Evolutionary conservation across 352 stramenopile genomes (phyloP), one percentile per base, ranked within the genome.

Genomic region (Thalassiosira sp.): DNA sequence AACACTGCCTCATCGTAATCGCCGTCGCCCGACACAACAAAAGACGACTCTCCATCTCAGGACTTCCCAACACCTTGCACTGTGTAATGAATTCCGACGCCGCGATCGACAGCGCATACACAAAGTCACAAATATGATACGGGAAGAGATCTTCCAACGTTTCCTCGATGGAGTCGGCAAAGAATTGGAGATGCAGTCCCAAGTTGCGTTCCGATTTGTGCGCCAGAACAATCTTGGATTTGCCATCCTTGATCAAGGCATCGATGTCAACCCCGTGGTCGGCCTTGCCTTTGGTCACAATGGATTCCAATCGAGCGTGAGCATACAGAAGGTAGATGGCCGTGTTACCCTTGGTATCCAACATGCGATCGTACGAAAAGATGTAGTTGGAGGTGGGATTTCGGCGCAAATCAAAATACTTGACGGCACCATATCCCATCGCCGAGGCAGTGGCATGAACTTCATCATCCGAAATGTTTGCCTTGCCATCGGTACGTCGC

Each of bases 371-470:
- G 79, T 99, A 99, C 70, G 93, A 98, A 84, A 96, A 96, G 54
- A 94, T 92, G 90, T 99, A 99, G 82, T 98, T 98, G 63, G 95
- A 98, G 40, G 95, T 96, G 11, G 96, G 97, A 77, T 97, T 97
- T 79, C 98, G 94, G 60, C 96, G 94, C 65, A 99, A 89, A 85
- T 99, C 97, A 87, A 98, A 99, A 90, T 99, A 99, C 91, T 99
- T 99, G 61, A 99, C 96, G 11, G 96, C 97, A 57, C 97, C 97
- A 81, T 99, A 99, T 58, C 97, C 97, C 66, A 99, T 95, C 61
- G 96, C 95, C 69, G 96, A 94, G 6, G 97, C 97, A 3, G 97
- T 95, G 42, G 86, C 84, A 45, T 97, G 94, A 25, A 98, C 89
- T 82, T 99, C 93, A 3, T 97, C 95, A 60, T 90, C 84, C 15